A percentile compares a stretch with the other conserved stretches of the same genome.
phyloP scores from a whole-genome alignment of 176 grass and related monocot species.

The Oryza glumipatula region DNA sequence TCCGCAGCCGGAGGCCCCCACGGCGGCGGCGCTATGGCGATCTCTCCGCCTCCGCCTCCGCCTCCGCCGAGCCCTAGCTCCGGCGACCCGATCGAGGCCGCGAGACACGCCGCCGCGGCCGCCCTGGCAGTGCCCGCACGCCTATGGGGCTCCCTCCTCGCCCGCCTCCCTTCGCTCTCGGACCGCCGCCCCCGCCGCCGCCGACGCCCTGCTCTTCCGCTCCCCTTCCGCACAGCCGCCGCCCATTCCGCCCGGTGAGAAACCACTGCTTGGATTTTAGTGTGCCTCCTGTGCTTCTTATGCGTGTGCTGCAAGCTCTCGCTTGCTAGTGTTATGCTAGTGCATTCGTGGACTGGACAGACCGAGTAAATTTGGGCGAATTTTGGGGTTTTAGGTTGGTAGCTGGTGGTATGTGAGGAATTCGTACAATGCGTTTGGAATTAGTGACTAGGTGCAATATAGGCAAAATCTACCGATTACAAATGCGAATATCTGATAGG shows the following conservation, averaged over 20 bases:
- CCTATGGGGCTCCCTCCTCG: constrained; percentile 44
- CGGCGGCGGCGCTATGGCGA: constrained; percentile 24
- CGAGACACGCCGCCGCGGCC: neutral
- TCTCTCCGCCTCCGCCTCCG: constrained; percentile 18
- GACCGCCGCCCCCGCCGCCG: constrained; percentile 4
- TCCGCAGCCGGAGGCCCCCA: neutral
- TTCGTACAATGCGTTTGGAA: neutral
- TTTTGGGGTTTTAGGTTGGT: neutral
- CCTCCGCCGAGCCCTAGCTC: constrained; percentile 46
- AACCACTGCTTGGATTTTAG: neutral
- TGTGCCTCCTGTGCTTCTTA: neutral
- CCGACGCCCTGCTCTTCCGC: constrained; percentile 42
- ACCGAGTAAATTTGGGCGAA: constrained; percentile 1
- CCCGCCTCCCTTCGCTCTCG: constrained; percentile 38
- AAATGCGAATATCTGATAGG: neutral
- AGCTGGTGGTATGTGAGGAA: neutral
- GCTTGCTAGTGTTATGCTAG: constrained; percentile 10
- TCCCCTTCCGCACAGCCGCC: constrained; percentile 36
- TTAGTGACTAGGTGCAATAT: neutral
- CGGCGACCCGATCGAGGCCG: constrained; percentile 29
- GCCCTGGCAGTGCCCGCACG: constrained; percentile 9
- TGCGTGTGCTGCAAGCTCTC: neutral
- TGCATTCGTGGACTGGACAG: neutral
- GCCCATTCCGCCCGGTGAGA: constrained; percentile 49
- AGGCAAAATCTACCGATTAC: neutral